Evolutionary conservation across 73 alveolate genomes (phyloP), one percentile per base, ranked within the genome.

Genomic region (Paramecium sonneborni): DNA sequence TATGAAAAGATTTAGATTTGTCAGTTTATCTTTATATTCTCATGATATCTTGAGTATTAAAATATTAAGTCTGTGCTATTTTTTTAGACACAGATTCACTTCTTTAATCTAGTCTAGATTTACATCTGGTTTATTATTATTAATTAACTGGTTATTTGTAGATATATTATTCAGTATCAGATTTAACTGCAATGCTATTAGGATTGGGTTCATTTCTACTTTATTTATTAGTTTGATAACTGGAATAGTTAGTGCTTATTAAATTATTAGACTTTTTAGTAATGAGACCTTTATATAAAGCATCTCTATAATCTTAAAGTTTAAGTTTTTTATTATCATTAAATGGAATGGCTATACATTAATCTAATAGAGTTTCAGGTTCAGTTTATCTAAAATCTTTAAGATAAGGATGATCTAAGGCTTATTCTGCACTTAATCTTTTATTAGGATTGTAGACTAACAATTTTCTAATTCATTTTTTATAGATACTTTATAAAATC

Each of bases 271-370:
- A 20, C 15, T 79, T 79, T 14, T 79, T 79, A 6, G 74, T 79
- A 43, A 79, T 79, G 8, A 39, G 7, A 4, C 90, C 90, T 15
- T 32, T 30, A 20, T 79, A 79, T n/a, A 79, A 44, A 9, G 90
- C 90, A 39, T 79, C 90, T 14, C 90, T 18, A 79, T 79, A 79
- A 46, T 79, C 90, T 23, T 46, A 20, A 7, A 79, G 69, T 79
- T 79, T 79, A 4, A 79, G 43, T 79, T 79, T 79, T 12, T 79
- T 79, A 79, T 79, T 79, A 24, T 79, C 90, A 79, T 79, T 79
- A 21, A 79, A 79, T 10, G 90, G 90, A 8, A 79, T 79, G 14
- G 90, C 4, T 21, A 79, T 79, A 20, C 26, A 20, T 23, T 79
- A 30, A 43, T 79, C 72, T 30, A 79, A 44, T 10, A 11, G 32